Conservation (phyloP, 1,139 yeast genomes). For the Lodderomyces parapsilosis region DNA sequence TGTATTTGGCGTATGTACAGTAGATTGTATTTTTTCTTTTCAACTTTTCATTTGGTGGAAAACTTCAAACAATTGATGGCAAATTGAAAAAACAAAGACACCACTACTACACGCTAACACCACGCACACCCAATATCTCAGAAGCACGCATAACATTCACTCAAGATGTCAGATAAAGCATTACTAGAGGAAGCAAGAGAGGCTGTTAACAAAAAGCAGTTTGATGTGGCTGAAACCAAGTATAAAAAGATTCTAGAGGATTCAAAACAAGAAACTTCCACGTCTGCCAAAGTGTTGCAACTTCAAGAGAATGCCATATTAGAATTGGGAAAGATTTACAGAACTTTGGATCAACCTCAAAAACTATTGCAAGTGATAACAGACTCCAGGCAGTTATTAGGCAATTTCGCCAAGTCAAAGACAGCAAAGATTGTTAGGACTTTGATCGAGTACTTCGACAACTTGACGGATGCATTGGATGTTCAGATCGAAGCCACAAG, state of each 20-base stretch:
- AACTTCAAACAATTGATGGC: not conserved
- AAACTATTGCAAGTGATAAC: constrained; percentile 63
- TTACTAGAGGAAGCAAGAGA: constrained; percentile 56
- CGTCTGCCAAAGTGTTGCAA: constrained; percentile 26
- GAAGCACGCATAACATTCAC: not conserved
- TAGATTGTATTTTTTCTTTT: too few species aligned
- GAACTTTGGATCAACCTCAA: constrained; percentile 39
- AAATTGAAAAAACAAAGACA: not conserved
- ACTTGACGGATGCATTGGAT: constrained; percentile 65
- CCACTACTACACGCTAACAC: not conserved
- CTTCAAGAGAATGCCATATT: constrained; percentile 64
- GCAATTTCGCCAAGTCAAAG: constrained; percentile 85
- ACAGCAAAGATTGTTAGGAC: constrained; percentile 83
- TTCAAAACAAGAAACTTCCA: constrained; percentile 33
- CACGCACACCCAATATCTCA: not conserved
- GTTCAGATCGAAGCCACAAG: constrained; percentile 72
- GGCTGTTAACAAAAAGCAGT: constrained; percentile 49
- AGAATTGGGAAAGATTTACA: constrained; percentile 63
- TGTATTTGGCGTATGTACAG: not conserved
- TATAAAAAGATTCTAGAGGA: constrained; percentile 45
- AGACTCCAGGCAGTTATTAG: constrained; percentile 69
- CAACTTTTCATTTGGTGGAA: too few species aligned
- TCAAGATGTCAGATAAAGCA: constrained; percentile 10
- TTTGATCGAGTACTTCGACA: constrained; percentile 76
- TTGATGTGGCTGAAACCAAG: constrained; percentile 54